A percentile compares a stretch with the other conserved stretches of the same genome.
Conservation (phyloP, 2,329 filamentous ascomycete species). For the Elsinoe australis region DNA sequence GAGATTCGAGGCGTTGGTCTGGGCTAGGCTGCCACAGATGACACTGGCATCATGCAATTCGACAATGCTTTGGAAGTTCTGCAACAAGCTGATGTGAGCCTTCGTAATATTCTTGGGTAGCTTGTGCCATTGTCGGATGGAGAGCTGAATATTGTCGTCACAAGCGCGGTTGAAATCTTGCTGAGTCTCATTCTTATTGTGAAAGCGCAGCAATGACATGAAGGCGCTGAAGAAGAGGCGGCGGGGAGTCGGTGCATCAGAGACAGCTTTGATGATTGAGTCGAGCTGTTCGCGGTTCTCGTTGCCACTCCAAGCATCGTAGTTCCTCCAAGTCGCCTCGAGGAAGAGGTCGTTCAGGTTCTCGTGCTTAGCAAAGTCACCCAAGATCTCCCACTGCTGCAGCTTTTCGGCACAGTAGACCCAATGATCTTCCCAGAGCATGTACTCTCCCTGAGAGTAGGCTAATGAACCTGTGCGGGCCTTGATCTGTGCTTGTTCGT, state of each 20-base stretch:
- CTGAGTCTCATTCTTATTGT: conserved; percentile 73
- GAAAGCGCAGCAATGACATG: conserved; percentile 89
- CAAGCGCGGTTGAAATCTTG: conserved; percentile 82
- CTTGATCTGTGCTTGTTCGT: conserved; percentile 94
- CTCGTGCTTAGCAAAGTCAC: conserved; percentile 97
- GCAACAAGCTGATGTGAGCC: conserved; percentile 86
- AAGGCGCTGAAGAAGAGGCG: conserved; percentile 97
- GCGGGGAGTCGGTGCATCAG: conserved; percentile 90
- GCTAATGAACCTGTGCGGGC: conserved; percentile 92
- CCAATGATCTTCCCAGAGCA: conserved; percentile 99
- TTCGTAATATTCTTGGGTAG: conserved; percentile 89
- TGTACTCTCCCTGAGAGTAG: conserved; percentile 94
- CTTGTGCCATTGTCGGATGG: conserved; percentile 98
- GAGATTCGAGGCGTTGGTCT: conserved; percentile 75
- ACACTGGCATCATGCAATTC: conserved; percentile 96
- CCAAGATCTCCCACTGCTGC: conserved; percentile 97
- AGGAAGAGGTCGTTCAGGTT: conserved; percentile 94
- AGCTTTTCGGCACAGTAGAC: conserved; percentile 94
- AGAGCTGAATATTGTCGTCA: conserved; percentile 94
- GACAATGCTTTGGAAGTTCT: conserved; percentile 96
- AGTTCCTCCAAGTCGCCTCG: conserved; percentile 91
- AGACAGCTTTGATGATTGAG: conserved; percentile 89
- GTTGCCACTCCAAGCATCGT: conserved; percentile 85
- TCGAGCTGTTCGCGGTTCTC: conserved; percentile 86
- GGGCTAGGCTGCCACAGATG: conserved; percentile 83